A percentile compares a stretch with the other conserved stretches of the same genome.
phyloP scores from a whole-genome alignment of 768 basidiomycete species.

The Leccinum arenicola region DNA sequence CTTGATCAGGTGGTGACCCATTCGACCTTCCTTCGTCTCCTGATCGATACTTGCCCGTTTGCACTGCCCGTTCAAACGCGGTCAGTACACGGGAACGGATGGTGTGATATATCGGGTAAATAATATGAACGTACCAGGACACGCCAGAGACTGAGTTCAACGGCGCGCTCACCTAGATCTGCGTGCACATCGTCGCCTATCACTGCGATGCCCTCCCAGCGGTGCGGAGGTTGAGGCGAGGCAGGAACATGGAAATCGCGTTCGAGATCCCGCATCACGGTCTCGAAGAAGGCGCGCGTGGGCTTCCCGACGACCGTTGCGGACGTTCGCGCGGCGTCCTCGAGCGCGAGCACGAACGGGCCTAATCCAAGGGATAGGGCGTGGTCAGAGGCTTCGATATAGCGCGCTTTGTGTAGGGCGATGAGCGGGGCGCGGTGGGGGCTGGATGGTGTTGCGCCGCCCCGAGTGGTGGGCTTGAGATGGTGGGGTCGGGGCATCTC shows the following conservation, averaged over 20 bases:
- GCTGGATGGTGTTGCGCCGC: no score
- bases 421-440: conserved; percentile 2
- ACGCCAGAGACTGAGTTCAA: conserved; percentile 58
- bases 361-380: conserved; percentile 65
- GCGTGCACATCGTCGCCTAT: conserved; percentile 67
- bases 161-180: conserved; percentile 62
- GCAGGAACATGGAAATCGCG: conserved; percentile 3
- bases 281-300: conserved; percentile 53
- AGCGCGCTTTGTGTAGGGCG: conserved; percentile 34
- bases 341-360: conserved; percentile 64
- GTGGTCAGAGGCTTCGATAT: conserved; percentile 45
- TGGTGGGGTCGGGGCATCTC: no score
- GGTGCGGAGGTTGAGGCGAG: neutral
- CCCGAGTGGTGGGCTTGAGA: no score
- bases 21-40: conserved; percentile 47
- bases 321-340: conserved; percentile 45
- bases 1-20: no score
- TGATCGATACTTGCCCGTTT: conserved; percentile 65
- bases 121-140: conserved; percentile 45
- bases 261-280: conserved; percentile 47
- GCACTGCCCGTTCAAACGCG: conserved; percentile 36
- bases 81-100: neutral
- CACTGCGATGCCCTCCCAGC: conserved; percentile 37
- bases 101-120: neutral
- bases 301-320: conserved; percentile 68